These are phyloP conservation scores for Tolypocladium nubicola DNA, from an alignment of 2,329 filamentous ascomycete species.

Conservation along the genomic window DNA sequence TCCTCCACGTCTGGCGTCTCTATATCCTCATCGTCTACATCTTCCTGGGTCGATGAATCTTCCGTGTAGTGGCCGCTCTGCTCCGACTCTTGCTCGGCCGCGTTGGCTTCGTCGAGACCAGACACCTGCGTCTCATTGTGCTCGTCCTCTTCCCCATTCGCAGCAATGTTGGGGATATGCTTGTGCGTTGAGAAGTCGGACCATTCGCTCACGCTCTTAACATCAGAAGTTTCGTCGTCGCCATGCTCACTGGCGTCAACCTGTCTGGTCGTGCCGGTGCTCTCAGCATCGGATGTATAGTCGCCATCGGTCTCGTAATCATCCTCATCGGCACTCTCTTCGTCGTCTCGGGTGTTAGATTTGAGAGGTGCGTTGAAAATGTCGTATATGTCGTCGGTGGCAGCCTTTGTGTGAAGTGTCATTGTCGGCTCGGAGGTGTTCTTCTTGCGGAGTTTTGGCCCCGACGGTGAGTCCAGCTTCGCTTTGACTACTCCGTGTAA, in stretches of 20 bases:
- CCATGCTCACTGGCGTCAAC: constrained; percentile 36
- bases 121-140: constrained; percentile 24
- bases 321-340: constrained; percentile 47
- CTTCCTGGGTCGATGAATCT: constrained; percentile 6
- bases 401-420: constrained; percentile 91
- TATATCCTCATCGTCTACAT: constrained; percentile 23
- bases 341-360: constrained; percentile 15
- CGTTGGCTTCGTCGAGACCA: constrained; percentile 20
- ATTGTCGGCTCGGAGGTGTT: constrained; percentile 78
- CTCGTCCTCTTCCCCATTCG: constrained; percentile 20
- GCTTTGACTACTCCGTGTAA: constrained; percentile 61
- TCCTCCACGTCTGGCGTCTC: constrained; percentile 29
- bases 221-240: constrained; percentile 42
- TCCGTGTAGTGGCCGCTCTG: background rate
- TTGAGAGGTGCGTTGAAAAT: constrained; percentile 77
- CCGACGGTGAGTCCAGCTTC: constrained; percentile 80
- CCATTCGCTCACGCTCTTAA: constrained; percentile 68
- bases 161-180: constrained; percentile 46
- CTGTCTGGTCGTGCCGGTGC: constrained; percentile 65
- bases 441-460: constrained; percentile 75
- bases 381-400: constrained; percentile 94
- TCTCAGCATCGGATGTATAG: constrained; percentile 80
- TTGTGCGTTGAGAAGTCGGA: constrained; percentile 74
- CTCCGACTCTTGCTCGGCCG: constrained; percentile 14
- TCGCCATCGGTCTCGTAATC: constrained; percentile 63